Conservation (phyloP, 805 yeast species). For the Yarrowia deformans region DNA sequence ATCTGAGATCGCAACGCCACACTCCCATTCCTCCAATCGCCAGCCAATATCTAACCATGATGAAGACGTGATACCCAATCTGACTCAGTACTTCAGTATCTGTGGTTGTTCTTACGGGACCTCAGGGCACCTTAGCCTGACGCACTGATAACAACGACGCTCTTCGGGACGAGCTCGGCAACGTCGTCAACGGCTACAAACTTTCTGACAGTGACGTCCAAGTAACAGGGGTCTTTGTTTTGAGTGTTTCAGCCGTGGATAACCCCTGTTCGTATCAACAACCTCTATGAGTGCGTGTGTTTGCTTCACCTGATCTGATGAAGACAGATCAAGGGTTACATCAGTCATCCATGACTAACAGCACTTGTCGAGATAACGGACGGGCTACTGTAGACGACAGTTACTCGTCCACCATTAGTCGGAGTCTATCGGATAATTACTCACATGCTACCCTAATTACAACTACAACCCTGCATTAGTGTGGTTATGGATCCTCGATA, state of each 20-base stretch:
- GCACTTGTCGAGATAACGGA: background rate
- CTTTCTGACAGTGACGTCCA: too few relatives aligned
- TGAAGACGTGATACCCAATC: background rate
- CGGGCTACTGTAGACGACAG: background rate
- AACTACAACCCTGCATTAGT: background rate
- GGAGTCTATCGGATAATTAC: background rate
- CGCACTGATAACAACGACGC: background rate
- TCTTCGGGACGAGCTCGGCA: background rate
- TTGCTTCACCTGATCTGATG: too few relatives aligned
- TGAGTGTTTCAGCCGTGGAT: too few relatives aligned
- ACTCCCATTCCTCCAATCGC: background rate
- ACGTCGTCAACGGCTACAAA: too few relatives aligned
- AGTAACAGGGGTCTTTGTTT: too few relatives aligned
- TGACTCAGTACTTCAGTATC: background rate
- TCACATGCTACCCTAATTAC: background rate
- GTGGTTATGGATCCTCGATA: constrained; percentile 1
- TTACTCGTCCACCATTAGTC: background rate
- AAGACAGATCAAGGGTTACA: too few relatives aligned
- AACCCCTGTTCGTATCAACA: too few relatives aligned
- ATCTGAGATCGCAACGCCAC: background rate
- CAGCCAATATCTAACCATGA: too few relatives aligned
- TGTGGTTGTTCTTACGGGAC: background rate
- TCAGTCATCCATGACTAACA: too few relatives aligned
- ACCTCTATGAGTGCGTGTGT: too few relatives aligned
- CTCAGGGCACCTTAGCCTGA: background rate